Evolutionary conservation across 2,329 filamentous ascomycete genomes (phyloP), one percentile per base, ranked within the genome.

Genomic region (Ophiostoma pallidulum): DNA sequence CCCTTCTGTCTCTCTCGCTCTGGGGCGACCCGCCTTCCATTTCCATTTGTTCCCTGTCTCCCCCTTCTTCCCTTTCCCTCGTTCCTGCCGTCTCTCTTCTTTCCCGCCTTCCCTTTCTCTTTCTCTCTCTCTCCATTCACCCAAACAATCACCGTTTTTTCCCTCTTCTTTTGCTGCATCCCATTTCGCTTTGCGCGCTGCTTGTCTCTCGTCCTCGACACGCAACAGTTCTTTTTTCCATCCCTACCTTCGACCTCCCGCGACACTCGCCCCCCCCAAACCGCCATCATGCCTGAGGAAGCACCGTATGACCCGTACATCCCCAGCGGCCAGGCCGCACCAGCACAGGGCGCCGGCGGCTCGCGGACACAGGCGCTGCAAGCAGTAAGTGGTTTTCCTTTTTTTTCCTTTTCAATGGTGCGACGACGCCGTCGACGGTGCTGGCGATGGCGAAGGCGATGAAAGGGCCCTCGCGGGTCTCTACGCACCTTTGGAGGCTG

Each of bases 271-370:
- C 9, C 16, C 18, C 9, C 18, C 20, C 42, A 36, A 38, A 38
- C 57, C 52, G 53, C 54, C 60, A 69, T 52, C 59, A 78, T 78
- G 75, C 67, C 75, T 57, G 69, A 68, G 57, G 72, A 76, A 50
- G 69, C 74, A 63, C 86, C 86, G 57, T 94, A 94, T 69, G 87
- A 94, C 69, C 87, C 87, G 54, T 94, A 92, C 71, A 90, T 91
- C 66, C 87, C 87, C 62, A 79, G 77, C 64, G 80, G 80, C 67
- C 73, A 75, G 66, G 66, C 60, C 59, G 65, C 66, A 50, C 58
- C 62, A 57, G 64, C 66, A 57, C 65, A 69, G 64, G 67, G 60
- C 53, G 62, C 57, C 60, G 68, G 62, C 56, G 77, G 67, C 64
- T 65, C 66, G 52, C 67, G 77, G 64, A 73, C 76, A 47, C 70